Conservation (phyloP, 768 basidiomycete species). For the Tricholoma matsutake region DNA sequence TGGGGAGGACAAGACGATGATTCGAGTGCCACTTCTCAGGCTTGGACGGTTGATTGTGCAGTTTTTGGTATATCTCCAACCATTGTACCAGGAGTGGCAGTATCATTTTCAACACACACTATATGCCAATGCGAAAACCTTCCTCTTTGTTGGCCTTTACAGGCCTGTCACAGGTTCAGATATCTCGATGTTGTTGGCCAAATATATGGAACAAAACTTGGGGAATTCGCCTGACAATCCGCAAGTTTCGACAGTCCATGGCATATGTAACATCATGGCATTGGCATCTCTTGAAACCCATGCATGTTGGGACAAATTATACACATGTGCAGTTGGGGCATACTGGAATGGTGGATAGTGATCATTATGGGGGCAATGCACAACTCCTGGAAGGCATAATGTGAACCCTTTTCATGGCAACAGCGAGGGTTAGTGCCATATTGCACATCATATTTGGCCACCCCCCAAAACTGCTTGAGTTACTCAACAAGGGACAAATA, state of each 20-base stretch:
- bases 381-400: conserved; percentile 7
- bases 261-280: conserved; percentile 2
- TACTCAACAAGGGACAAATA: no score
- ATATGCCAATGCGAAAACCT: neutral
- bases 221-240: neutral
- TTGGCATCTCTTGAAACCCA: neutral
- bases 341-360: neutral
- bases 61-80: conserved; percentile 5
- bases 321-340: conserved; percentile 10
- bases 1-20: conserved; percentile 7
- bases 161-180: no score
- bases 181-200: neutral
- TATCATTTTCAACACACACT: neutral
- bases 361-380: conserved; percentile 15
- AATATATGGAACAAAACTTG: neutral
- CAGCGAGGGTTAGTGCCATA: no score
- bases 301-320: neutral
- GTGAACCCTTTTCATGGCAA: conserved; percentile 3
- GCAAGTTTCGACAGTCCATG: conserved; percentile 2
- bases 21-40: conserved; percentile 8
- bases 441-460: no score
- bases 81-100: conserved; percentile 6
- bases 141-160: conserved; percentile 5
- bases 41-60: conserved; percentile 1
- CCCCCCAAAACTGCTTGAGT: no score